Conservation (phyloP, 305 asterid genomes). For the Solanum hybrid region DNA sequence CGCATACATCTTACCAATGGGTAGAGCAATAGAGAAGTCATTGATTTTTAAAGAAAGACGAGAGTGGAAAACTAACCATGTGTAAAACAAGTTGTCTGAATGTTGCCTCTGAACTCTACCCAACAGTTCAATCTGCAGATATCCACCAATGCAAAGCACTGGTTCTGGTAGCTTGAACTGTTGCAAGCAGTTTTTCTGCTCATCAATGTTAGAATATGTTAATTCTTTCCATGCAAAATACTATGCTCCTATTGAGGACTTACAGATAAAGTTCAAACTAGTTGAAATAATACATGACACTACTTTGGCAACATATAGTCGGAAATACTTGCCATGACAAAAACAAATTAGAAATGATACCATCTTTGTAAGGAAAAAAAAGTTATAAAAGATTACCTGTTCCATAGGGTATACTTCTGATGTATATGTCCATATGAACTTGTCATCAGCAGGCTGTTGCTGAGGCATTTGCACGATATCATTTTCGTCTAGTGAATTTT, state of each 20-base stretch:
- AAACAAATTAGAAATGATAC: not conserved
- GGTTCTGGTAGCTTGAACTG: constrained; percentile 62
- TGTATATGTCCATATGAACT: constrained; percentile 67
- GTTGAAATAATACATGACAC: not conserved
- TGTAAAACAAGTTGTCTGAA: constrained; percentile 45
- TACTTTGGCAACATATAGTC: not conserved
- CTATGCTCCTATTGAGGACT: not conserved
- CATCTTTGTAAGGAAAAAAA: not conserved
- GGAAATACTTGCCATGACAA: not conserved
- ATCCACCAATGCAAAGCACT: constrained; percentile 62
- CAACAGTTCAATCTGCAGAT: constrained; percentile 62
- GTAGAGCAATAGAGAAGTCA: not conserved
- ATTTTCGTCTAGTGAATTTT: constrained; percentile 18
- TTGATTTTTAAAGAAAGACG: not conserved
- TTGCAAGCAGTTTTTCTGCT: constrained; percentile 65
- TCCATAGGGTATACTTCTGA: constrained; percentile 58
- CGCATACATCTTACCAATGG: not conserved
- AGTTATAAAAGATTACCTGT: constrained; percentile 39
- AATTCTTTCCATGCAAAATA: not conserved
- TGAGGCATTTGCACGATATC: constrained; percentile 23
- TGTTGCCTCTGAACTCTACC: constrained; percentile 67
- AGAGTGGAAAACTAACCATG: constrained; percentile 48
- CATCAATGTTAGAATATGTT: not conserved
- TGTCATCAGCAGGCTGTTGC: constrained; percentile 54
- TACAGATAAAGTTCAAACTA: not conserved